Conservation (phyloP, 495 filamentous ascomycete genomes). For the Tuber umbilicatum region DNA sequence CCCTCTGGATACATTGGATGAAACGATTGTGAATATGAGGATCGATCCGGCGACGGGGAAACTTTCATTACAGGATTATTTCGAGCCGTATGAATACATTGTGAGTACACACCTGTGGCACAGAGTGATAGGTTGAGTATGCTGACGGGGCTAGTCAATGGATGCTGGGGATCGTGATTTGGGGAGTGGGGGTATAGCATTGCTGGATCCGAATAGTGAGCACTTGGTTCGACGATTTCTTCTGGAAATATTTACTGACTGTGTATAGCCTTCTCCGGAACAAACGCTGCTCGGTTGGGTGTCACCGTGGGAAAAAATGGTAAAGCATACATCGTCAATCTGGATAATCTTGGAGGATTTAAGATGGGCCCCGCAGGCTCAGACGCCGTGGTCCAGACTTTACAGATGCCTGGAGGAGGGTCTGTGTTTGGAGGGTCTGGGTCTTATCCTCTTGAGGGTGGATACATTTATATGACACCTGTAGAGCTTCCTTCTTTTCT, state of each 20-base stretch:
- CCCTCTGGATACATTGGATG: slow-evolving; percentile 43
- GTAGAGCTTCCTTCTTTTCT: slow-evolving; percentile 36
- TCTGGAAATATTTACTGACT: neutral
- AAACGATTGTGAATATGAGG: slow-evolving; percentile 43
- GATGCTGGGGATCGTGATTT: slow-evolving; percentile 46
- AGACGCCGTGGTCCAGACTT: slow-evolving; percentile 47
- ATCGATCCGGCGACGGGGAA: slow-evolving; percentile 41
- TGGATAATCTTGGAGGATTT: slow-evolving; percentile 49
- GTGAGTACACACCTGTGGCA: slow-evolving; percentile 41
- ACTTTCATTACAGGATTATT: slow-evolving; percentile 44
- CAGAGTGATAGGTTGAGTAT: slow-evolving; percentile 43
- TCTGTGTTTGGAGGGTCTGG: slow-evolving; percentile 49
- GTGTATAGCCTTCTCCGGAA: slow-evolving; percentile 42
- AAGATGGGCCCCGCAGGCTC: slow-evolving; percentile 45
- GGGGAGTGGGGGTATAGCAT: slow-evolving; percentile 43
- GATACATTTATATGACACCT: slow-evolving; percentile 49
- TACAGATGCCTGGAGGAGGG: slow-evolving; percentile 38
- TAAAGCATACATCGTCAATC: slow-evolving; percentile 48
- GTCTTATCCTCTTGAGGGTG: slow-evolving; percentile 48
- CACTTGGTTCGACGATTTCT: neutral
- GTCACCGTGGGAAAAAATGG: slow-evolving; percentile 47
- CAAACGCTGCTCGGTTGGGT: slow-evolving; percentile 43
- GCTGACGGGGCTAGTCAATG: slow-evolving; percentile 44
- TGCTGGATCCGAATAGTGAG: slow-evolving; percentile 42
- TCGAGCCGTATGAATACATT: slow-evolving; percentile 46